phyloP scores from a whole-genome alignment of 2,329 filamentous ascomycete genomes.

The Diaporthe sp. region DNA sequence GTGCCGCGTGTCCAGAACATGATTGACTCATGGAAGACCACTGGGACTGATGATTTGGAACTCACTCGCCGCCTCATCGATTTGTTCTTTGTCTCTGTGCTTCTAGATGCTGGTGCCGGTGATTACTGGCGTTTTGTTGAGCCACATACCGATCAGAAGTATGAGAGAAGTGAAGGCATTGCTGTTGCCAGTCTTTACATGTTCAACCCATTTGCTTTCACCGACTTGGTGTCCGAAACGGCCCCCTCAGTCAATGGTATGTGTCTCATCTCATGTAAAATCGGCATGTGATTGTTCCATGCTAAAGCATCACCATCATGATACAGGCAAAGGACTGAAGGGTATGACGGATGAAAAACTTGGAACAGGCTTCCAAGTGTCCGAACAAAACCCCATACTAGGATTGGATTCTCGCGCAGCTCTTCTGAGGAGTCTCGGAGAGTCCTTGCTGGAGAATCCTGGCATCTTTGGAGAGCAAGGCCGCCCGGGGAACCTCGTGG shows the following conservation, averaged over 20 bases:
- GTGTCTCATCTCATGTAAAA: neutral
- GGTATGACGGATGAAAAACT: slow-evolving; percentile 53
- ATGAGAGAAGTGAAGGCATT: slow-evolving; percentile 64
- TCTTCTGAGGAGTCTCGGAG: slow-evolving; percentile 58
- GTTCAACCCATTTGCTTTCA: slow-evolving; percentile 60
- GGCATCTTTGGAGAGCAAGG: slow-evolving; percentile 59
- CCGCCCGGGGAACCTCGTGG: slow-evolving; percentile 63
- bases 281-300: neutral
- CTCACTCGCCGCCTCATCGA: slow-evolving; percentile 69
- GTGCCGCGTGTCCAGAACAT: slow-evolving; percentile 63
- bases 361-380: slow-evolving; percentile 59
- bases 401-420: slow-evolving; percentile 59
- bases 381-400: slow-evolving; percentile 59
- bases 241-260: slow-evolving; percentile 54
- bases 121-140: slow-evolving; percentile 64
- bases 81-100: slow-evolving; percentile 72
- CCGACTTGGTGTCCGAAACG: slow-evolving; percentile 10
- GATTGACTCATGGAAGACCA: slow-evolving; percentile 59
- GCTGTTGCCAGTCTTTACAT: slow-evolving; percentile 65
- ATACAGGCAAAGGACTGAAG: slow-evolving; percentile 52
- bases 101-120: slow-evolving; percentile 69
- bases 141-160: slow-evolving; percentile 51
- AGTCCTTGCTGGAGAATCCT: slow-evolving; percentile 54
- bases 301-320: neutral
- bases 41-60: slow-evolving; percentile 59